phyloP scores from a whole-genome alignment of 1,284 basidiomycete genomes.

The Termitomyces sp. region DNA sequence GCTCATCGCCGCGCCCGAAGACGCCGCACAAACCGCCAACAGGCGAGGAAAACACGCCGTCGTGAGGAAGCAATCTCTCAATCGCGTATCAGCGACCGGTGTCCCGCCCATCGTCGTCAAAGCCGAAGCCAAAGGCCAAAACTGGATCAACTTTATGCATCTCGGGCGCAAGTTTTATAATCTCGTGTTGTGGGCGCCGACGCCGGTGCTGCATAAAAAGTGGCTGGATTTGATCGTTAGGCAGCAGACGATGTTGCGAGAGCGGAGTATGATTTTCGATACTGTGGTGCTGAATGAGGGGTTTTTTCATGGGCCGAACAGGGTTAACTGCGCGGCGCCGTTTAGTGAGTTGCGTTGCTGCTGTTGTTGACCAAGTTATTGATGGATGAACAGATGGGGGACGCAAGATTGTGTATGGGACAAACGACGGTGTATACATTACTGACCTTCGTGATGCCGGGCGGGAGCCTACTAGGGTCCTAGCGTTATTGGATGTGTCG shows the following conservation, averaged over 20 bases:
- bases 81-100: constrained; percentile 31
- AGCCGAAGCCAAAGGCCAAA: constrained; percentile 81
- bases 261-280: constrained; percentile 86
- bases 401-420: constrained; percentile 89
- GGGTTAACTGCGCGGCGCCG: constrained; percentile 92
- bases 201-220: constrained; percentile 82
- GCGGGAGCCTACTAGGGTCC: constrained; percentile 85
- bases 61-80: constrained; percentile 49
- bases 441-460: constrained; percentile 77
- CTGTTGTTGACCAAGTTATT: not conserved
- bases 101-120: constrained; percentile 42
- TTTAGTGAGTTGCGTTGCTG: constrained; percentile 62
- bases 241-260: constrained; percentile 83
- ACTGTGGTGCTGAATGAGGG: constrained; percentile 82
- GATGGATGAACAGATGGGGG: constrained; percentile 62
- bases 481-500: constrained; percentile 84
- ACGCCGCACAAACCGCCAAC: constrained; percentile 35
- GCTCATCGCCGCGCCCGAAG: constrained; percentile 79
- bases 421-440: constrained; percentile 95
- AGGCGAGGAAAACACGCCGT: constrained; percentile 34
- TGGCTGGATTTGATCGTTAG: constrained; percentile 93
- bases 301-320: constrained; percentile 79
- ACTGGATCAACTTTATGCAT: constrained; percentile 90
- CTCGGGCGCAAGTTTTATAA: constrained; percentile 93
- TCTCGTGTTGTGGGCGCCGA: constrained; percentile 90